Conservation (phyloP, 768 basidiomycete species). For the Rhizopogon salebrosus region DNA sequence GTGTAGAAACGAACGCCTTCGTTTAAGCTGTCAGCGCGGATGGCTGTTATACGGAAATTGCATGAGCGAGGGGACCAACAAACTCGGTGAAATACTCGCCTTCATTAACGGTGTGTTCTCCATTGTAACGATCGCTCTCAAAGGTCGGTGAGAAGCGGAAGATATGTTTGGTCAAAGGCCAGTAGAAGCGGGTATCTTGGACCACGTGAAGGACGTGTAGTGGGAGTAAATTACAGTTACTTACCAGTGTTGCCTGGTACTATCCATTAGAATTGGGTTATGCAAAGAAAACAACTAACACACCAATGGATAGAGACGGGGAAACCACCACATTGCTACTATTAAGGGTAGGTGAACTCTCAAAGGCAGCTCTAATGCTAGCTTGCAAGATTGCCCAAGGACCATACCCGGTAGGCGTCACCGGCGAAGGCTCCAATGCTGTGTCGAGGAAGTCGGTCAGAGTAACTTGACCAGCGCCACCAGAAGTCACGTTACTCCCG, state of each 20-base stretch:
- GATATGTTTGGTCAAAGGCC: conserved; percentile 32
- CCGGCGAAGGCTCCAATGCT: conserved; percentile 59
- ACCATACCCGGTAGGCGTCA: conserved; percentile 34
- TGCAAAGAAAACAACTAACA: not conserved
- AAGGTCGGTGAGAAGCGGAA: conserved; percentile 49
- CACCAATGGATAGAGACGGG: conserved; percentile 12
- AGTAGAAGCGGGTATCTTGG: conserved; percentile 13
- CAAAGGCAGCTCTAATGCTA: conserved; percentile 29
- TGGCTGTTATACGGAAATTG: conserved; percentile 27
- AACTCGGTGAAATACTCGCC: not conserved
- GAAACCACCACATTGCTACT: conserved; percentile 10
- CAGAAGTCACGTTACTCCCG: conserved; percentile 34
- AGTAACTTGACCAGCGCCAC: conserved; percentile 39
- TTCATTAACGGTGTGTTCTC: conserved; percentile 16
- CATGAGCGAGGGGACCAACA: conserved; percentile 6
- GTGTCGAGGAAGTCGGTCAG: conserved; percentile 45
- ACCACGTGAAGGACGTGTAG: not conserved
- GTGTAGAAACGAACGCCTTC: conserved; percentile 66
- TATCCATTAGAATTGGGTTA: not conserved
- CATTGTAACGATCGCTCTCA: conserved; percentile 11
- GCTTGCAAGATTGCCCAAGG: conserved; percentile 20
- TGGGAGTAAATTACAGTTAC: not conserved
- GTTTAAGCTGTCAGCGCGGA: conserved; percentile 45
- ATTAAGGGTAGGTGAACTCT: conserved; percentile 7
- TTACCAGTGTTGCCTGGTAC: conserved; percentile 15